Evolutionary conservation across 2,329 filamentous ascomycete species (phyloP), one percentile per base, ranked within the genome.

Genomic region (Paecilomyces variotii): DNA sequence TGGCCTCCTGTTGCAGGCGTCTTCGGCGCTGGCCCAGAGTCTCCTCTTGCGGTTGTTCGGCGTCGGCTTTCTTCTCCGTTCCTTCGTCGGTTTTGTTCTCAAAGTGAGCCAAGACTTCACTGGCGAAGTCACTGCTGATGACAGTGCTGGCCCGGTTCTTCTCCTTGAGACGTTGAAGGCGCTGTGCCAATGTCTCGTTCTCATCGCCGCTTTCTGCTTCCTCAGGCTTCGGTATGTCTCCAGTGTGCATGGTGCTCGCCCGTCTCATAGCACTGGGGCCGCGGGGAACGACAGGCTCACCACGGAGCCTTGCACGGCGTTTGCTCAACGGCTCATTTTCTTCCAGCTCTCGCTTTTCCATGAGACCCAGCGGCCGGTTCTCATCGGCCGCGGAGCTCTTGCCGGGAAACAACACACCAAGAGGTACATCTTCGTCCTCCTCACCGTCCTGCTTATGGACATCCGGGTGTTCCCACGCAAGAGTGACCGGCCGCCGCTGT

Each of bases 321-420:
- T 82, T 82, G 66, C 88, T 91, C 24, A 97, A 79, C 0, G 94
- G 92, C 71, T 97, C 94, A 57, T 91, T 94, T 67, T 99, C 94
- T 71, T 99, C 94, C 63, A 94, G 77, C 60, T 95, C 88, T 53
- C 90, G 86, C 66, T 85, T 86, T 69, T 95, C 77, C 67, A 80
- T 74, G 7, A 80, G 68, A n/a, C 78, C 78, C 28, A 79, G 57
- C 1, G 78, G 77, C 30, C 74, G 69, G 52, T 69, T 66, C 3
- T 74, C 70, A n/a, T 72, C 69, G 9, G 65, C 59, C 1, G 56
- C 60, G 9, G 63, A 63, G 14, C 69, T 67, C 57, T 76, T 75
- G 11, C 74, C 73, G 1, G 87, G 86, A 65, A 84, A 90, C 14
- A 99, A 80, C 63, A 97, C 80, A 10, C 88, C 94, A 3, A 99